Conservation (phyloP, 202 grass and related monocot species). For the Carex arenaria region DNA sequence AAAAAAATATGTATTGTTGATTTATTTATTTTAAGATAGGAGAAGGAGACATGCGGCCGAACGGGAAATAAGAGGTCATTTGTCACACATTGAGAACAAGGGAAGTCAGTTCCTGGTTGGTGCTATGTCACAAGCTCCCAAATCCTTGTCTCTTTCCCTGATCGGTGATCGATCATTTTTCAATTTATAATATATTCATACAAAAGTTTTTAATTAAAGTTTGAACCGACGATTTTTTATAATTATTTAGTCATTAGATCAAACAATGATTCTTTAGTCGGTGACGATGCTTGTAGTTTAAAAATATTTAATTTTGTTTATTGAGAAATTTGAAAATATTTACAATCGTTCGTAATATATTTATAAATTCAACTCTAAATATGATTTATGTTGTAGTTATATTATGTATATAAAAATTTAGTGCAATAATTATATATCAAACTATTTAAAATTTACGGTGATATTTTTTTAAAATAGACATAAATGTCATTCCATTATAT, state of each 20-base stretch:
- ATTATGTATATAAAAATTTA: background rate
- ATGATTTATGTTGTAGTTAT: too few relatives aligned
- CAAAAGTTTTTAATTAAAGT: too few relatives aligned
- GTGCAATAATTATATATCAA: background rate
- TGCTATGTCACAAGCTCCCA: constrained; percentile 7
- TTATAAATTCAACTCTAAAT: background rate
- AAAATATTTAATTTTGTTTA: background rate
- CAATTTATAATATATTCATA: too few relatives aligned
- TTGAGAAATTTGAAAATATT: background rate
- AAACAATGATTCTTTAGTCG: too few relatives aligned
- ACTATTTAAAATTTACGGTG: too few relatives aligned
- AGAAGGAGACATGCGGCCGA: constrained; percentile 7
- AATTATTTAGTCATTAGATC: too few relatives aligned
- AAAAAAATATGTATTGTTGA: too few relatives aligned
- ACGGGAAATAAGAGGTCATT: constrained; percentile 16
- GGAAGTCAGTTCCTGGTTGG: background rate
- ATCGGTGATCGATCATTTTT: background rate
- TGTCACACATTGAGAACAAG: constrained; percentile 18
- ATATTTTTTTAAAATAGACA: too few relatives aligned
- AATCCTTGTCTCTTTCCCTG: background rate
- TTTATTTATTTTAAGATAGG: constrained; percentile 7
- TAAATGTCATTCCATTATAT: too few relatives aligned
- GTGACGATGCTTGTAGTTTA: background rate
- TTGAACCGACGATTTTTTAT: too few relatives aligned
- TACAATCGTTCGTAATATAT: background rate